Conservation (phyloP, 257 asterid species). For the Petunia axillaris region DNA sequence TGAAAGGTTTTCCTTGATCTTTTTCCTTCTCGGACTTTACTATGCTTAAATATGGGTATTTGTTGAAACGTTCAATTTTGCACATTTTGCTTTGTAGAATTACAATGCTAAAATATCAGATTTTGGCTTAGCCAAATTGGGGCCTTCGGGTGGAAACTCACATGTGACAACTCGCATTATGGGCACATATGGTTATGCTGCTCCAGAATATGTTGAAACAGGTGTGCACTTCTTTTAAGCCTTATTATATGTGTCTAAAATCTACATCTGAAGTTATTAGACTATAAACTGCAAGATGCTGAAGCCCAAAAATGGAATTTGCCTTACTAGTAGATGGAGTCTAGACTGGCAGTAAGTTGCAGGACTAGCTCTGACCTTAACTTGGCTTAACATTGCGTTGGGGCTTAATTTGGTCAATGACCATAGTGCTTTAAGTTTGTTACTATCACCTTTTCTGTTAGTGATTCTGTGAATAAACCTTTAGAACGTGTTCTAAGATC, state of each 20-base stretch:
- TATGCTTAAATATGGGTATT: background rate
- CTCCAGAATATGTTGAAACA: slow-evolving; percentile 60
- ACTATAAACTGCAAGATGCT: background rate
- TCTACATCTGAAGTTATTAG: background rate
- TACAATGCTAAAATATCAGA: slow-evolving; percentile 57
- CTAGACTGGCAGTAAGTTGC: background rate
- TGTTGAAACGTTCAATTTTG: background rate
- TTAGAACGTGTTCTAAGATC: background rate
- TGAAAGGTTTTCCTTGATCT: background rate
- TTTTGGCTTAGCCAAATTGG: slow-evolving; percentile 55
- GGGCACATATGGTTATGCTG: slow-evolving; percentile 61
- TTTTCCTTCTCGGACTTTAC: background rate
- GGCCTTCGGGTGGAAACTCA: slow-evolving; percentile 49
- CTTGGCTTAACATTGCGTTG: background rate
- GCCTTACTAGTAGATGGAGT: background rate
- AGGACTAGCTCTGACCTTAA: background rate
- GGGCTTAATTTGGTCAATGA: background rate
- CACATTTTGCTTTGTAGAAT: slow-evolving; percentile 38
- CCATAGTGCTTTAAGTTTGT: background rate
- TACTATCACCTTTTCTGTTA: background rate
- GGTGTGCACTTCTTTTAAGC: slow-evolving; percentile 30
- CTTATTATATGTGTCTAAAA: background rate
- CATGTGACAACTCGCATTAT: slow-evolving; percentile 57
- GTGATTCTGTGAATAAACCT: background rate
- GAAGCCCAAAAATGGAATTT: background rate